phyloP scores from a whole-genome alignment of 2,329 filamentous ascomycete species.

The Ophiostoma pallidulum region DNA sequence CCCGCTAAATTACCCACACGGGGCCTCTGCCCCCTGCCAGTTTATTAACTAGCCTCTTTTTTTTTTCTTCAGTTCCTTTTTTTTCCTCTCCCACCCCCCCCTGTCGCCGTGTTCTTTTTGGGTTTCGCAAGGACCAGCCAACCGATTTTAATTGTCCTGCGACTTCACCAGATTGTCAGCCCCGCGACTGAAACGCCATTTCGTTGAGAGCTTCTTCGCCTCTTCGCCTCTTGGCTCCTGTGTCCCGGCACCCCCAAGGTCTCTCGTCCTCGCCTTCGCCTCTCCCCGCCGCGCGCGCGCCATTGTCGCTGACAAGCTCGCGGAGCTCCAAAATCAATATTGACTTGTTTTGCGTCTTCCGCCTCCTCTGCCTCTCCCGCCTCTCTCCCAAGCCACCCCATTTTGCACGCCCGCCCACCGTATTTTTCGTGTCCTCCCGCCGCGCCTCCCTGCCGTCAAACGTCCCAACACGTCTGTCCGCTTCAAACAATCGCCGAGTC shows the following conservation, averaged over 20 bases:
- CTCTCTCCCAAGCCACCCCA: not conserved
- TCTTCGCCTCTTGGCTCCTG: not conserved
- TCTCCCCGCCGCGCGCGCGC: not conserved
- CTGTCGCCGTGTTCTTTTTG: not conserved
- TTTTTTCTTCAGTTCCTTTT: conserved; percentile 7
- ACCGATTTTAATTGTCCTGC: conserved; percentile 4
- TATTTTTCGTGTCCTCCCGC: conserved; percentile 6
- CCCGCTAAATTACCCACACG: conserved; percentile 7
- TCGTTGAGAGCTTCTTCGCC: not conserved
- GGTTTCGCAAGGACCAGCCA: conserved; percentile 10
- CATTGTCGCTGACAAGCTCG: conserved; percentile 1
- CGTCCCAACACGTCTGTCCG: too few relatives aligned
- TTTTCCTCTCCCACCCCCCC: conserved; percentile 2
- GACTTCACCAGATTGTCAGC: conserved; percentile 4
- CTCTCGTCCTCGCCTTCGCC: not conserved
- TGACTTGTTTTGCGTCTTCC: conserved; percentile 10
- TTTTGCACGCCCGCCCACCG: not conserved
- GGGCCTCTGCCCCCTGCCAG: not conserved
- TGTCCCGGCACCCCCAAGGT: not conserved
- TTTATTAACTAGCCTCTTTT: conserved; percentile 9
- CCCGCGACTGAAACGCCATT: conserved; percentile 4
- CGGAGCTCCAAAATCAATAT: conserved; percentile 13
- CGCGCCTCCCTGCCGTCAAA: too few relatives aligned
- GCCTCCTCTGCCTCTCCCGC: not conserved
- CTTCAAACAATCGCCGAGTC: too few relatives aligned